phyloP scores from a whole-genome alignment of 305 asterid genomes.

The Fraxinus sp. region DNA sequence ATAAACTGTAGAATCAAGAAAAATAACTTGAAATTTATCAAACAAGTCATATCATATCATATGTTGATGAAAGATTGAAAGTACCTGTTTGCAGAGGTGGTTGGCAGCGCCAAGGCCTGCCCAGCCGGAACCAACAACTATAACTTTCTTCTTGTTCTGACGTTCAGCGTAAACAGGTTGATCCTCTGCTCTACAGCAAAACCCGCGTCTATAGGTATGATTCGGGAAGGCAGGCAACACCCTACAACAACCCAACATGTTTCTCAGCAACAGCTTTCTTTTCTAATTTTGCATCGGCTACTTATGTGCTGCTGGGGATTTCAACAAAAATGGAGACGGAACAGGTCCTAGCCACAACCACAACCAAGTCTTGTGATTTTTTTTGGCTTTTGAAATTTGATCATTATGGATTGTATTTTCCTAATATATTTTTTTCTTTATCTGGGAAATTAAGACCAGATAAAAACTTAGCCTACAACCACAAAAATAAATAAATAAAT shows the following conservation, averaged over 20 bases:
- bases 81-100: slow-evolving; percentile 63
- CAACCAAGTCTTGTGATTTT: not conserved
- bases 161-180: slow-evolving; percentile 28
- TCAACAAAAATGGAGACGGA: not conserved
- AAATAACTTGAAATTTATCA: not conserved
- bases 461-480: not conserved
- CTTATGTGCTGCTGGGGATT: slow-evolving; percentile 18
- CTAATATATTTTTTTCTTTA: not conserved
- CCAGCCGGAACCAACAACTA: slow-evolving; percentile 66
- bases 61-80: not conserved
- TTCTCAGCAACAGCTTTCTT: not conserved
- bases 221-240: slow-evolving; percentile 29
- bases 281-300: slow-evolving; percentile 12
- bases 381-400: not conserved
- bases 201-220: slow-evolving; percentile 23
- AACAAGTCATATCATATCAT: not conserved
- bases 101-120: slow-evolving; percentile 69
- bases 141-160: slow-evolving; percentile 51
- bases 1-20: not conserved
- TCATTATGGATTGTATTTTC: not conserved
- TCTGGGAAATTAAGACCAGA: not conserved
- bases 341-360: slow-evolving; percentile 12
- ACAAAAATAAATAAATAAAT: not conserved
- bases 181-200: slow-evolving; percentile 47
- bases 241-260: slow-evolving; percentile 42